Conservation (phyloP, 73 alveolate species). For the Tetrahymena elliotti region DNA sequence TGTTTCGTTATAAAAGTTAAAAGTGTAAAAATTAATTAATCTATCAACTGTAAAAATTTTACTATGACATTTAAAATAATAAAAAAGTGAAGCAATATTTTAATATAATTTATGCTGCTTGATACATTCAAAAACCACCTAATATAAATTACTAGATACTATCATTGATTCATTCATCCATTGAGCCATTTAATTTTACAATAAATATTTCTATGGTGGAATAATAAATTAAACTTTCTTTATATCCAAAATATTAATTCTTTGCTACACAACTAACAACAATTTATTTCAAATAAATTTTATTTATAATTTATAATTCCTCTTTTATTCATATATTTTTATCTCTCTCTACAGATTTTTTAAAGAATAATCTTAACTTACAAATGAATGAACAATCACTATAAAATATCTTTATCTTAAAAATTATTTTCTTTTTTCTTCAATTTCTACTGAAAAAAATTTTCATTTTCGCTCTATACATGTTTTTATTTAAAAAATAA, state of each 20-base stretch:
- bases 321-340: neutral
- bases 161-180: neutral
- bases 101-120: neutral
- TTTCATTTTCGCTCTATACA: too few species aligned
- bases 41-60: neutral
- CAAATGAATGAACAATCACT: too few species aligned
- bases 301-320: neutral
- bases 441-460: too few species aligned
- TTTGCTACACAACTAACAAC: neutral
- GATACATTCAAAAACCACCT: neutral
- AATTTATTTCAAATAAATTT: too few species aligned
- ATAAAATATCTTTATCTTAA: too few species aligned
- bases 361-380: neutral
- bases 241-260: neutral
- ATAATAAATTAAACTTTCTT: neutral
- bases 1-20: neutral
- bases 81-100: neutral
- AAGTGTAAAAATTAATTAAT: neutral
- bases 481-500: too few species aligned
- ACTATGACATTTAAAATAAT: neutral
- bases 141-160: neutral
- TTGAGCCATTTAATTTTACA: neutral
- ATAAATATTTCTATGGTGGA: neutral
- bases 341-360: too few species aligned
- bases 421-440: too few species aligned